Evolutionary conservation across 768 basidiomycete species (phyloP).

Genomic region (Tephrocybe sp.): DNA sequence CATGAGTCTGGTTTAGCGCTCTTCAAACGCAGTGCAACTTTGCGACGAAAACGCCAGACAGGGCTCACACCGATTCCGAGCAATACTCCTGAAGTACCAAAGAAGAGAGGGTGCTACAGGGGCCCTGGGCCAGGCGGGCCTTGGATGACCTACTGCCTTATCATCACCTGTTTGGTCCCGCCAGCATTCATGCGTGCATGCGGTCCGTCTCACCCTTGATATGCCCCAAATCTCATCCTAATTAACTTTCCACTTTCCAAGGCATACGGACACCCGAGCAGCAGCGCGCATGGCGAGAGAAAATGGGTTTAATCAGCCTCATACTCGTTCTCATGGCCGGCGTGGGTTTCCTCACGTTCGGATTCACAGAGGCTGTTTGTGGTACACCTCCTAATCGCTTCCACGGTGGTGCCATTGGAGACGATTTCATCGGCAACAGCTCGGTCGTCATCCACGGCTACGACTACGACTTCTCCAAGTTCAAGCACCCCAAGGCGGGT

Average conservation of each 20-base stretch:
- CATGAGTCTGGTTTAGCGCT: slow-evolving; percentile 91
- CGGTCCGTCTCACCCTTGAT: slow-evolving; percentile 51
- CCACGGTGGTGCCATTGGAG: slow-evolving; percentile 76
- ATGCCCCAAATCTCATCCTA: background rate
- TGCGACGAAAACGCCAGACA: slow-evolving; percentile 66
- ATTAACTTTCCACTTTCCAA: slow-evolving; percentile 27
- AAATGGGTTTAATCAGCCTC: slow-evolving; percentile 88
- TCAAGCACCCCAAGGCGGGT: slow-evolving; percentile 76
- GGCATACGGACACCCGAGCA: slow-evolving; percentile 90
- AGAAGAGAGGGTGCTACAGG: slow-evolving; percentile 58
- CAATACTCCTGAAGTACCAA: slow-evolving; percentile 33
- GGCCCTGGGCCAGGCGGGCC: slow-evolving; percentile 89
- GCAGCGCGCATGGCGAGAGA: slow-evolving; percentile 97
- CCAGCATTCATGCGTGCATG: slow-evolving; percentile 71
- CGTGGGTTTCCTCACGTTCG: slow-evolving; percentile 98
- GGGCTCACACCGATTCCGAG: slow-evolving; percentile 38
- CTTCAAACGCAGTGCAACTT: slow-evolving; percentile 82
- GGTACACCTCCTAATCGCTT: slow-evolving; percentile 83
- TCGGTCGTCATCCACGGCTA: slow-evolving; percentile 94
- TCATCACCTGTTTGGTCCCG: slow-evolving; percentile 85
- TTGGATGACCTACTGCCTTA: slow-evolving; percentile 94
- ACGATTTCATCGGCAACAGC: slow-evolving; percentile 65
- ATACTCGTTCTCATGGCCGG: slow-evolving; percentile 84
- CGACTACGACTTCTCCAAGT: slow-evolving; percentile 88
- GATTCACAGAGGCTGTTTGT: slow-evolving; percentile 94